phyloP scores from a whole-genome alignment of 2,329 filamentous ascomycete species.

The Nemania serpens region DNA sequence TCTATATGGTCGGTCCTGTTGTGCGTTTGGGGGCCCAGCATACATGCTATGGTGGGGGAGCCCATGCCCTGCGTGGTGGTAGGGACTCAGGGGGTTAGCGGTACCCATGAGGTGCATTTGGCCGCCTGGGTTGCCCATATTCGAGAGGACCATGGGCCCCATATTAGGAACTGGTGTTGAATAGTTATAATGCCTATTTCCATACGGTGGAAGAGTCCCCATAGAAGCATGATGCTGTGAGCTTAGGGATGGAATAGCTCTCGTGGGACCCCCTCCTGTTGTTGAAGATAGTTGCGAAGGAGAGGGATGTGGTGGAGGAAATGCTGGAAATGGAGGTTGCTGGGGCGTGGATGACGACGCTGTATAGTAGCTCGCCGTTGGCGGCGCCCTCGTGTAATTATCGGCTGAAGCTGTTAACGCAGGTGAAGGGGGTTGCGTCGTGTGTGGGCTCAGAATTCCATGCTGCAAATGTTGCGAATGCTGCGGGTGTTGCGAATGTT shows the following conservation, averaged over 20 bases:
- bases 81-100: slow-evolving; percentile 58
- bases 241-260: slow-evolving; percentile 45
- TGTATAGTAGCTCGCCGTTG: slow-evolving; percentile 64
- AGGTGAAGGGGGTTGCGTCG: slow-evolving; percentile 54
- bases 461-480: slow-evolving; percentile 40
- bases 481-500: slow-evolving; percentile 39
- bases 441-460: slow-evolving; percentile 55
- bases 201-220: slow-evolving; percentile 60
- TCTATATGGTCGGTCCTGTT: slow-evolving; percentile 86
- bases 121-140: slow-evolving; percentile 73
- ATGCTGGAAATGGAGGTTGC: slow-evolving; percentile 52
- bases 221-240: slow-evolving; percentile 49
- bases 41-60: slow-evolving; percentile 62
- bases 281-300: slow-evolving; percentile 53
- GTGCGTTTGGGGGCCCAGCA: slow-evolving; percentile 51
- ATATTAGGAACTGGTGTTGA: slow-evolving; percentile 60
- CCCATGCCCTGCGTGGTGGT: slow-evolving; percentile 56
- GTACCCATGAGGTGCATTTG: slow-evolving; percentile 72
- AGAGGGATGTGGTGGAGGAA: slow-evolving; percentile 43
- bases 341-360: slow-evolving; percentile 55
- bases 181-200: slow-evolving; percentile 49
- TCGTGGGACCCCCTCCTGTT: slow-evolving; percentile 44
- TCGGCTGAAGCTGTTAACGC: slow-evolving; percentile 65
- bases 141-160: slow-evolving; percentile 74
- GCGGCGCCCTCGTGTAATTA: slow-evolving; percentile 59